Conservation (phyloP, 2,329 filamentous ascomycete species). For the Scytalidium sp. region DNA sequence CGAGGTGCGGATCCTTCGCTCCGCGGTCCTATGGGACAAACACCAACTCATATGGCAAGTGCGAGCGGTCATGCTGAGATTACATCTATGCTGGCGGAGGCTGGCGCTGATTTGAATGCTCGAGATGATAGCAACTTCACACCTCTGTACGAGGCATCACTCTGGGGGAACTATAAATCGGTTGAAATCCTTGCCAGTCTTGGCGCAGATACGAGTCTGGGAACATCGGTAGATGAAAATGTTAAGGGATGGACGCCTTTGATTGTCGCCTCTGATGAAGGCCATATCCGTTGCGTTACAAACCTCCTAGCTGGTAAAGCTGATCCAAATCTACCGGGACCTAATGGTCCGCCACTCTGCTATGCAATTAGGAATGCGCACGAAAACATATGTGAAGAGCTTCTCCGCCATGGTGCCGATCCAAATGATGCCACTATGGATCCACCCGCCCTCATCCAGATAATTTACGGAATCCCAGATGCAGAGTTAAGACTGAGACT, state of each 20-base stretch:
- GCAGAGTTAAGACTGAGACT: conserved; percentile 8
- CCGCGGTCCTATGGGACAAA: conserved; percentile 2
- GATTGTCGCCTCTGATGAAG: background rate
- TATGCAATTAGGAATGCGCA: background rate
- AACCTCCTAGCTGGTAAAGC: background rate
- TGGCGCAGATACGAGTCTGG: background rate
- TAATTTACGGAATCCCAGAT: background rate
- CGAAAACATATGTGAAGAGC: background rate
- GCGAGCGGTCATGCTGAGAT: conserved; percentile 1
- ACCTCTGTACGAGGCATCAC: conserved; percentile 8
- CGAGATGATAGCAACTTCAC: background rate
- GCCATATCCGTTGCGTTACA: background rate
- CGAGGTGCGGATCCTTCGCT: conserved; percentile 4
- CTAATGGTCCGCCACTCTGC: conserved; percentile 4
- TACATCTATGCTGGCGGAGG: conserved; percentile 5
- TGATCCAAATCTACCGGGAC: background rate
- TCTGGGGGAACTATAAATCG: background rate
- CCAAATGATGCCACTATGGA: background rate
- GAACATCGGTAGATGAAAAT: background rate
- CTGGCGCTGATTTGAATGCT: conserved; percentile 8
- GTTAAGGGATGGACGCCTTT: background rate
- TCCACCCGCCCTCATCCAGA: background rate
- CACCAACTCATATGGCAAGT: conserved; percentile 14
- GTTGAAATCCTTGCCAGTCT: background rate
- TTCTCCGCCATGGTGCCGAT: background rate